phyloP scores from a whole-genome alignment of 257 asterid genomes.

The Nicotiana obtusifolia region DNA sequence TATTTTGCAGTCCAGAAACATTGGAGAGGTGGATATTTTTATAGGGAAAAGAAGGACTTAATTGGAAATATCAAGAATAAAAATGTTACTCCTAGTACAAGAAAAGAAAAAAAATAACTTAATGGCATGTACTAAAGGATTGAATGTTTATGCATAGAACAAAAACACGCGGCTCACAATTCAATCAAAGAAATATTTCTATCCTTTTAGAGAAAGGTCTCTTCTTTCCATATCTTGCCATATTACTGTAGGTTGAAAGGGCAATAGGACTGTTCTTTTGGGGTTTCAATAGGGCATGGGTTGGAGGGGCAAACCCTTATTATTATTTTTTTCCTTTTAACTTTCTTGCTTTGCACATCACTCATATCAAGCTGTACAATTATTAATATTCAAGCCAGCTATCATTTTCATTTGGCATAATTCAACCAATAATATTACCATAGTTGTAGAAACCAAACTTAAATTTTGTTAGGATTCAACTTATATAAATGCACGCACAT shows the following conservation, averaged over 20 bases:
- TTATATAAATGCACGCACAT: no score
- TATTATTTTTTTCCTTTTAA: neutral
- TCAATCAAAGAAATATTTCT: constrained; percentile 21
- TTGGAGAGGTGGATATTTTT: constrained; percentile 33
- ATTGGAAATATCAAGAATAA: neutral
- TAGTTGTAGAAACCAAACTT: neutral
- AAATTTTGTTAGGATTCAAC: neutral
- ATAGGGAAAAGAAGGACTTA: constrained; percentile 12
- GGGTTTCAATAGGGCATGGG: neutral
- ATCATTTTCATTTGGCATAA: neutral
- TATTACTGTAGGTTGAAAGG: neutral
- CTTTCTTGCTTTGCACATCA: neutral
- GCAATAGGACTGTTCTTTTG: no score
- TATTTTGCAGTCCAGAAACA: constrained; percentile 27
- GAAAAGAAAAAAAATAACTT: neutral
- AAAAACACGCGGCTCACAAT: constrained; percentile 41
- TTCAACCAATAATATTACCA: neutral
- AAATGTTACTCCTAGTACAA: neutral
- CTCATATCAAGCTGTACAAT: neutral
- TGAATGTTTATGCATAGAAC: constrained; percentile 27
- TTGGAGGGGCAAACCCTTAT: neutral
- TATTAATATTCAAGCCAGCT: neutral
- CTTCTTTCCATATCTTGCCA: neutral
- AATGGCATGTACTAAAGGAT: constrained; percentile 3
- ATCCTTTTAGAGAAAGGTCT: neutral